Conservation (phyloP, 2,329 filamentous ascomycete species). For the Alternaria burnsii region DNA sequence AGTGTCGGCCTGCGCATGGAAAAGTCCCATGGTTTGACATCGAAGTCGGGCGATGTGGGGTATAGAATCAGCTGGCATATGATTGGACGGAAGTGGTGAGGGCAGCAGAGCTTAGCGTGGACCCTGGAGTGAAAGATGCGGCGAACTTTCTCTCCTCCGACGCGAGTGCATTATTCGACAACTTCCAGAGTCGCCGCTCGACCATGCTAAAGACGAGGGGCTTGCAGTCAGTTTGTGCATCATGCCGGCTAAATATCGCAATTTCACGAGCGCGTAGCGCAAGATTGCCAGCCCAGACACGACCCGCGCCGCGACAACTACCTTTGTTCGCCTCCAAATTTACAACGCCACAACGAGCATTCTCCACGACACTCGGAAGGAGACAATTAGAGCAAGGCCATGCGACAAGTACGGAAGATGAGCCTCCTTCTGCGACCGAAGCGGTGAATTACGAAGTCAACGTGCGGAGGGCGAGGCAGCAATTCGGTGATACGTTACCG, state of each 20-base stretch:
- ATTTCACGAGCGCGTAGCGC: conserved; percentile 38
- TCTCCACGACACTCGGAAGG: conserved; percentile 30
- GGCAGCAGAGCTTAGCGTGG: conserved; percentile 30
- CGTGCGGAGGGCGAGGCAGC: conserved; percentile 75
- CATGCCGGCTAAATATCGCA: conserved; percentile 44
- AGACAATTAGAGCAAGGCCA: conserved; percentile 24
- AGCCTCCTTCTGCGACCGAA: conserved; percentile 26
- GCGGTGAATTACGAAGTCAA: conserved; percentile 63
- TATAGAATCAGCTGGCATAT: conserved; percentile 14
- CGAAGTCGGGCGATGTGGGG: not conserved
- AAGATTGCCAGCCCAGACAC: conserved; percentile 27
- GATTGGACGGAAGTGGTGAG: conserved; percentile 29
- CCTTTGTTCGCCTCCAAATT: conserved; percentile 20
- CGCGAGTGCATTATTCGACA: conserved; percentile 9
- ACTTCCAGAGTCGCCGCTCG: conserved; percentile 11
- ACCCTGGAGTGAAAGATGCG: conserved; percentile 32
- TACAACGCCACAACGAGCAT: conserved; percentile 30
- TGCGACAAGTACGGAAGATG: not conserved
- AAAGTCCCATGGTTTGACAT: not conserved
- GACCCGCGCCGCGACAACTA: conserved; percentile 19
- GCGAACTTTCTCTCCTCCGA: conserved; percentile 41
- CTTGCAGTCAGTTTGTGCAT: conserved; percentile 41
- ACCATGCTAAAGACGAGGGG: conserved; percentile 45
- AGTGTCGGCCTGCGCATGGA: not conserved
- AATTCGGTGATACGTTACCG: conserved; percentile 80